These are phyloP conservation scores for Nemania abortiva DNA, from an alignment of 2,329 filamentous ascomycete genomes.

Conservation along the genomic window DNA sequence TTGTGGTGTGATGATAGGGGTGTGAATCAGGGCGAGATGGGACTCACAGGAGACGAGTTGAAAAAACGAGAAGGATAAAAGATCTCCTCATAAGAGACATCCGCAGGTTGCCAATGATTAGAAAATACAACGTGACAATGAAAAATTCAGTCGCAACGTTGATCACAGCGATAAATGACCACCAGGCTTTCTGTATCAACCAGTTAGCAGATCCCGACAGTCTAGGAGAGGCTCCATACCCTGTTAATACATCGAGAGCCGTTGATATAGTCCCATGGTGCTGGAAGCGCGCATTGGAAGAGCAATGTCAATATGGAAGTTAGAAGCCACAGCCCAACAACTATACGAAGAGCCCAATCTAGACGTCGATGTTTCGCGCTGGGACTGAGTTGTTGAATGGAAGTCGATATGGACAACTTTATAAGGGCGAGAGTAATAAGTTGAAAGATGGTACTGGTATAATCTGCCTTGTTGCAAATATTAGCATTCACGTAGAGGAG, in stretches of 20 bases:
- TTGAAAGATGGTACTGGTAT: constrained; percentile 42
- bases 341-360: constrained; percentile 32
- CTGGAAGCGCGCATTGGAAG: constrained; percentile 43
- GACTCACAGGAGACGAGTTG: constrained; percentile 38
- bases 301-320: constrained; percentile 35
- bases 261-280: constrained; percentile 44
- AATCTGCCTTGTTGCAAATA: constrained; percentile 39
- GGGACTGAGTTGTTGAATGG: constrained; percentile 41
- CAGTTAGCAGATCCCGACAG: neutral
- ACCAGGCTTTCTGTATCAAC: constrained; percentile 35
- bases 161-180: constrained; percentile 32
- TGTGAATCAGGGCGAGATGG: neutral
- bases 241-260: constrained; percentile 38
- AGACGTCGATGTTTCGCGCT: constrained; percentile 33
- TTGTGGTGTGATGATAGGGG: neutral
- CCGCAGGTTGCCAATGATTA: constrained; percentile 35
- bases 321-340: constrained; percentile 39
- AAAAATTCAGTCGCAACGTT: constrained; percentile 38
- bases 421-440: constrained; percentile 40
- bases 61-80: constrained; percentile 34
- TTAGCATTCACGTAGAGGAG: neutral
- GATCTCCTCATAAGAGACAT: constrained; percentile 32
- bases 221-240: constrained; percentile 22
- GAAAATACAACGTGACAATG: constrained; percentile 36
- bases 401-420: constrained; percentile 43